Base-by-base conservation (phyloP, 441 rosid genomes). In the Euphorbia schlechtendalii region DNA sequence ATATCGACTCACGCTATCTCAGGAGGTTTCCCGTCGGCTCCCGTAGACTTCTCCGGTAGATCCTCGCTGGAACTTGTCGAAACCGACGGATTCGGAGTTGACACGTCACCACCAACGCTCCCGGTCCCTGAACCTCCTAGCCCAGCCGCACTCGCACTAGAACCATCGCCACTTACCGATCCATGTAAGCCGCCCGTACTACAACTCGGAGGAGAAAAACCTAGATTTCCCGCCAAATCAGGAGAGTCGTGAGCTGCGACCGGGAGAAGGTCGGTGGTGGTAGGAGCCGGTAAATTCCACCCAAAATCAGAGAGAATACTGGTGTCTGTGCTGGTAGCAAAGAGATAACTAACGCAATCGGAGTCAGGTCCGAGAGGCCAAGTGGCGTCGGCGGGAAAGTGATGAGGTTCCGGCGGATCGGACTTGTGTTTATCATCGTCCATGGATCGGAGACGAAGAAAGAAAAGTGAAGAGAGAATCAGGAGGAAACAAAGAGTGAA, bases 41-140 rank as follows among this genome's bases (percentile, higher is more conserved):
- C 81, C 65, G 86, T 78, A 1, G 92, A 89, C 77, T 85, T 86
- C 66, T 85, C 96, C 4, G 81, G 68, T 52, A 68, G 93, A 78
- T 81, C 94, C 61, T 92, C 96, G 75, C 90, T 87, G 65, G 98
- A 92, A 77, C 80, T 83, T 0, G 98, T 84, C 0, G 95, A 81
- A 20, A 81, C 81, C 1, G 95, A 86, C 18, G 82, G 88, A 59
- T 76, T 83, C 61, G 89, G 74, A 28, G 81, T 70, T 0, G 92
- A 82, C 71, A 71, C 80, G 65, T 79, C 89, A 65, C 61, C 68
- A 17, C 59, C 57, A 0, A 41, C 74, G 46, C 66, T 18, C 28
- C 32, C 61, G 25, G 34, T 11, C 8, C 74, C 70, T 20, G 77
- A 64, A 0, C 75, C 49, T 5, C 68, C 72, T n/a, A 62, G 67